Conservation (phyloP, 2,329 filamentous ascomycete genomes). For the Cryoendolithus antarcticus region DNA sequence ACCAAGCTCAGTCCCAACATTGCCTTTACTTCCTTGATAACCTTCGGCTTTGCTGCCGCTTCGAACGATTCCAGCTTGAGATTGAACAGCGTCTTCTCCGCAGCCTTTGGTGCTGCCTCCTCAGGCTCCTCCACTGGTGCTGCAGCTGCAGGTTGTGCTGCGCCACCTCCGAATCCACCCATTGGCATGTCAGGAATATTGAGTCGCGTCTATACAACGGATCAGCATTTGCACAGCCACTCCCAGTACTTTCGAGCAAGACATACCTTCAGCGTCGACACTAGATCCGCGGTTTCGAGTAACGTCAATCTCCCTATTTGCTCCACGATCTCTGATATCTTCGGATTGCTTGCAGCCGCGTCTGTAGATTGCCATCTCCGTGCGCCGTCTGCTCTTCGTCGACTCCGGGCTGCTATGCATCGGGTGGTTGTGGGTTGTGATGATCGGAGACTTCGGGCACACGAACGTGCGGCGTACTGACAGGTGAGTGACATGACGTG, state of each 20-base stretch:
- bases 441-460: constrained; percentile 25
- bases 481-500: constrained; percentile 32
- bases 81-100: constrained; percentile 95
- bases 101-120: constrained; percentile 75
- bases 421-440: constrained; percentile 12
- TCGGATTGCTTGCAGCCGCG: constrained; percentile 56
- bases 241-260: neutral
- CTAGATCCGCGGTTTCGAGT: constrained; percentile 91
- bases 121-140: constrained; percentile 56
- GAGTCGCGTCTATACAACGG: constrained; percentile 66
- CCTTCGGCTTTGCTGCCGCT: constrained; percentile 81
- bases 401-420: constrained; percentile 14
- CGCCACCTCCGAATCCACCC: constrained; percentile 78
- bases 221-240: too few species aligned
- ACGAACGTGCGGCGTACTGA: constrained; percentile 32
- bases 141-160: constrained; percentile 50
- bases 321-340: constrained; percentile 90
- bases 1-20: constrained; percentile 91
- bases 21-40: constrained; percentile 99
- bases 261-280: constrained; percentile 81
- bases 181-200: constrained; percentile 98
- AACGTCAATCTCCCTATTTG: constrained; percentile 98
- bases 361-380: constrained; percentile 86
- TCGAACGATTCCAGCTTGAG: constrained; percentile 90
- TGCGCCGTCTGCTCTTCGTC: constrained; percentile 19